phyloP scores from a whole-genome alignment of 441 rosid species.

The Adansonia rubrostipa region DNA sequence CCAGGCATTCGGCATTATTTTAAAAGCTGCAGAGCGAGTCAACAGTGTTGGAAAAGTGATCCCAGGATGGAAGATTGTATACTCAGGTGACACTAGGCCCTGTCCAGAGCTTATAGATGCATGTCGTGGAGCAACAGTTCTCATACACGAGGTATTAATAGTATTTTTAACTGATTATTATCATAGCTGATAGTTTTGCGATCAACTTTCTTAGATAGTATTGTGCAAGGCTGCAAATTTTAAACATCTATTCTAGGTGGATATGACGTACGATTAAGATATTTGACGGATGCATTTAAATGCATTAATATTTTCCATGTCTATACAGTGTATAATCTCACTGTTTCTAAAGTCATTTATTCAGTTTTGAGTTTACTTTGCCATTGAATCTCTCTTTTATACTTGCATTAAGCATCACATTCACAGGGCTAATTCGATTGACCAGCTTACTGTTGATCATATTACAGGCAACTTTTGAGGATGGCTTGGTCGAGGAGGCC shows the following conservation, averaged over 20 bases:
- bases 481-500: slow-evolving; percentile 84
- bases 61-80: slow-evolving; percentile 94
- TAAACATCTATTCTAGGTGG: not conserved
- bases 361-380: slow-evolving; percentile 5
- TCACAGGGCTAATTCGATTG: not conserved
- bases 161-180: not conserved
- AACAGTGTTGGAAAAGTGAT: slow-evolving; percentile 67
- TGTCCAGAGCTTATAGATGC: slow-evolving; percentile 77
- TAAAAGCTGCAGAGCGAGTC: slow-evolving; percentile 73
- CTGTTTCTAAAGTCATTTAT: not conserved
- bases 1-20: slow-evolving; percentile 75
- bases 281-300: not conserved
- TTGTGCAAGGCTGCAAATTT: not conserved
- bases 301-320: not conserved
- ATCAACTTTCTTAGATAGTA: not conserved
- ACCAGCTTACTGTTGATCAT: not conserved
- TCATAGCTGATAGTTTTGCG: not conserved
- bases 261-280: not conserved
- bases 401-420: not conserved
- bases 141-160: slow-evolving; percentile 72
- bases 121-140: slow-evolving; percentile 79
- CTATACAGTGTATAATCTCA: not conserved
- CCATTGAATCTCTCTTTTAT: not conserved
- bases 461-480: slow-evolving; percentile 93
- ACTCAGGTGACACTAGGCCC: slow-evolving; percentile 97